These are phyloP conservation scores for Ophiostoma ulmi DNA, from an alignment of 2,329 filamentous ascomycete species.

Conservation along the genomic window DNA sequence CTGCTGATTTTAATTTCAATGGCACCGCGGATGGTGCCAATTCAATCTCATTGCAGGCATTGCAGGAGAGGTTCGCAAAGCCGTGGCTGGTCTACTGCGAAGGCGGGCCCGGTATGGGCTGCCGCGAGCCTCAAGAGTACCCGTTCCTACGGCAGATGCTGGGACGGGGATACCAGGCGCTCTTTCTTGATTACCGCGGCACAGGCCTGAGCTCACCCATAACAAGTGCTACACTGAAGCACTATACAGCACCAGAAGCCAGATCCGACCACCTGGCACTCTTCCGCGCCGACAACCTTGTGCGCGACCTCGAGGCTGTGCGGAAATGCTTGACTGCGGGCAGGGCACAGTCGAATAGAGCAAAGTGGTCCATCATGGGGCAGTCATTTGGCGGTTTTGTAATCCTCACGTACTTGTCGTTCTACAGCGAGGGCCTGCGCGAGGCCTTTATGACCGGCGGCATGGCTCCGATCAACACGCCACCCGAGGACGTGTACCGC, in stretches of 20 bases:
- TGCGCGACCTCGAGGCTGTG: slow-evolving; percentile 83
- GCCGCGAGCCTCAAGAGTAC: slow-evolving; percentile 67
- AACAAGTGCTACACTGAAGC: slow-evolving; percentile 63
- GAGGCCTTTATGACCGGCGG: slow-evolving; percentile 85
- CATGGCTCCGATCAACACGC: slow-evolving; percentile 67
- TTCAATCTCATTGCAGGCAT: slow-evolving; percentile 6
- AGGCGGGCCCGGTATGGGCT: slow-evolving; percentile 79
- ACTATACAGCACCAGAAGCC: slow-evolving; percentile 54
- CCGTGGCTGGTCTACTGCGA: slow-evolving; percentile 70
- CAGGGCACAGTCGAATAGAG: slow-evolving; percentile 48
- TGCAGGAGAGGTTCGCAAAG: slow-evolving; percentile 35
- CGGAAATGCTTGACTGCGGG: slow-evolving; percentile 66
- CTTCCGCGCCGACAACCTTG: slow-evolving; percentile 86
- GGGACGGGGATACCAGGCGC: slow-evolving; percentile 74
- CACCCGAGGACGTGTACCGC: slow-evolving; percentile 69
- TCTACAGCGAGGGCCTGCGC: slow-evolving; percentile 68
- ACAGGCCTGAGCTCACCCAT: slow-evolving; percentile 81
- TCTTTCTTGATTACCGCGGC: slow-evolving; percentile 86
- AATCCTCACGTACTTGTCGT: slow-evolving; percentile 74
- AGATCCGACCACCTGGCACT: slow-evolving; percentile 77
- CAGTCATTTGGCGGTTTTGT: slow-evolving; percentile 93
- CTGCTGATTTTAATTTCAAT: background rate
- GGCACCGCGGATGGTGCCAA: background rate
- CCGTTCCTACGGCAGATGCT: slow-evolving; percentile 66
- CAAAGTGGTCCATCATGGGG: slow-evolving; percentile 81